These are phyloP conservation scores for Hygrocybe punicea DNA, from an alignment of 768 basidiomycete genomes.

Conservation along the genomic window DNA sequence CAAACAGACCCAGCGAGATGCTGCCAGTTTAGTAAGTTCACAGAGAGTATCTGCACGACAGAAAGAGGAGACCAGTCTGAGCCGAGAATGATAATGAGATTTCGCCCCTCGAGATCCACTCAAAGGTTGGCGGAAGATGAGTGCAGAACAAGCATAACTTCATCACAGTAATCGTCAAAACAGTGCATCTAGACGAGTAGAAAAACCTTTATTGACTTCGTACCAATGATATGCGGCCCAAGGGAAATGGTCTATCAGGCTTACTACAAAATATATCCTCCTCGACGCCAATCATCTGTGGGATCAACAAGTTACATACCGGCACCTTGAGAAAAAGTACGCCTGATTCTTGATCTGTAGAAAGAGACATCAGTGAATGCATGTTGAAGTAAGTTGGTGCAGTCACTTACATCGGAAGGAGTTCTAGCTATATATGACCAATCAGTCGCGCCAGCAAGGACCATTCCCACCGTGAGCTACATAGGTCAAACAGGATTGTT, in stretches of 20 bases:
- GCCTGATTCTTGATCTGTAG: slow-evolving; percentile 19
- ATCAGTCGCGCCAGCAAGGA: slow-evolving; percentile 12
- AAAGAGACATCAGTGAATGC: not conserved
- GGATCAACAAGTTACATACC: not conserved
- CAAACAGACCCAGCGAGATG: too few species aligned
- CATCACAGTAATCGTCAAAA: not conserved
- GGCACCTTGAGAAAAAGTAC: not conserved
- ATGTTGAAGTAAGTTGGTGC: not conserved
- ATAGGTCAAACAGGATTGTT: not conserved
- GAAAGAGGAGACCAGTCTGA: too few species aligned
- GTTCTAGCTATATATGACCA: slow-evolving; percentile 10
- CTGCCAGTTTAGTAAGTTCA: too few species aligned
- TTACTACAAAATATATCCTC: slow-evolving; percentile 23
- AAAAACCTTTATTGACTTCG: slow-evolving; percentile 12
- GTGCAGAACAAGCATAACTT: slow-evolving; percentile 15
- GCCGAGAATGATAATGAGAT: too few species aligned
- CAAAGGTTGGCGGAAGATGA: too few species aligned
- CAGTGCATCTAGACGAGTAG: not conserved
- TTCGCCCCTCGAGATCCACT: too few species aligned
- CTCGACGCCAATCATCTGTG: slow-evolving; percentile 16
- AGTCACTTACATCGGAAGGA: slow-evolving; percentile 15
- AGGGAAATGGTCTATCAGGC: slow-evolving; percentile 19
- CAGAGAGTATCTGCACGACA: too few species aligned
- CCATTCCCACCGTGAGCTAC: slow-evolving; percentile 18
- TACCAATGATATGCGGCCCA: slow-evolving; percentile 22